Base-by-base conservation (phyloP, 768 basidiomycete genomes). In the Lactarius evosmus region DNA sequence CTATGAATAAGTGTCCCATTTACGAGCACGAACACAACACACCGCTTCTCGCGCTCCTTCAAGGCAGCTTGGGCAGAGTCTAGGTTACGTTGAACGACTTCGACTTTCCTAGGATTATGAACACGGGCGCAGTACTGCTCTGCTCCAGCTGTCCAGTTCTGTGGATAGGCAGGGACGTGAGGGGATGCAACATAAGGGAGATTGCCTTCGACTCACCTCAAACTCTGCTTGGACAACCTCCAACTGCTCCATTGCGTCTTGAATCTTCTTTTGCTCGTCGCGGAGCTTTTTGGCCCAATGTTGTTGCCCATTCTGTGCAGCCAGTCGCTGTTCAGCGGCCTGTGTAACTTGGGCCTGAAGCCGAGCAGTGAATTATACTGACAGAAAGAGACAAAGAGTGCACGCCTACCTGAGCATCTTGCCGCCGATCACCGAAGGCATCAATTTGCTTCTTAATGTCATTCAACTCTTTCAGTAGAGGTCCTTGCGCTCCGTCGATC, bases 71-170 rank as follows among this genome's bases (percentile, higher is more conserved):
- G 77, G 4, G 88, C 82, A 3, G 85, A 84, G 0, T 87, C 79
- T 30, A 94, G 78, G 54, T 83, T 78, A 11, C 83, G 80, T 57
- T 90, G 71, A 30, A 95, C 79, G 4, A 75, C 79, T 0, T 81
- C 80, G 0, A 78, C 75, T 58, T 78, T 80, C 25, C 93, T 84
- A 22, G 84, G 85, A 60, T 84, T 84, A 14, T 77, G 76, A 29
- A 86, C 76, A 17, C 78, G 80, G 22, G 77, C 79, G 62, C 87
- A 92, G 69, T 84, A 86, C 69, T 85, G 73, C 25, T 78, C 72
- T 17, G 92, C 93, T 46, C 82, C 82, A 4, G 71, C 75, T 2
- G 83, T 84, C 89, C 89, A 93, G 27, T 77, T 78, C 83, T 91
- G 38, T 41, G 17, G 25, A 49, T 14, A 12, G 17, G 5, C 38